Percentiles rank a stretch among this genome's conserved stretches.
Evolutionary conservation across 2,329 filamentous ascomycete species (phyloP).

Genomic region (Beauveria bassiana): DNA sequence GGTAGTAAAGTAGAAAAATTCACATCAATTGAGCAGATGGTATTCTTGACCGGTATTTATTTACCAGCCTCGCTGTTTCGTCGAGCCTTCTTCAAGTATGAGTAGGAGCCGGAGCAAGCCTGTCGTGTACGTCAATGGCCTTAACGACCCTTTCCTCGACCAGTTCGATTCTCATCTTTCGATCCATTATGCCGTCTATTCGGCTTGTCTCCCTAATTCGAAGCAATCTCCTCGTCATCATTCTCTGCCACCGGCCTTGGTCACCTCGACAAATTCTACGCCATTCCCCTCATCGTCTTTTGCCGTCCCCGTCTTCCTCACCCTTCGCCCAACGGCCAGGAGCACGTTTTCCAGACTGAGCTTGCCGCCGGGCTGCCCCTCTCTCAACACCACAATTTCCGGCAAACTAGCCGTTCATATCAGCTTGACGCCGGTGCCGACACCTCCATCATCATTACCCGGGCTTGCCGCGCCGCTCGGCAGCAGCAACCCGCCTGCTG

Average conservation of each 20-base stretch:
- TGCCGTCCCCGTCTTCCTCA: too few relatives aligned
- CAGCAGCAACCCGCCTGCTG: conserved; percentile 11
- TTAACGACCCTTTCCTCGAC: neutral
- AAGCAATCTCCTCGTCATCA: conserved; percentile 12
- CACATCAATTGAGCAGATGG: neutral
- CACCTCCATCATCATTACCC: conserved; percentile 18
- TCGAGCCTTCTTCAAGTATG: neutral
- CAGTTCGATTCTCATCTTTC: too few relatives aligned
- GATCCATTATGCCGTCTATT: neutral
- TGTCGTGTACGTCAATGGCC: neutral
- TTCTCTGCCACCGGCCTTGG: neutral
- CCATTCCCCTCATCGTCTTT: too few relatives aligned
- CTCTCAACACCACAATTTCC: too few relatives aligned
- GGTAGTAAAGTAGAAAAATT: too few relatives aligned
- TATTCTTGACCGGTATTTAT: neutral
- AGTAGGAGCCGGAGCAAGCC: neutral
- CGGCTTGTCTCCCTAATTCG: too few relatives aligned
- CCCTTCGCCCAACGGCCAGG: too few relatives aligned
- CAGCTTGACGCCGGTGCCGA: conserved; percentile 18
- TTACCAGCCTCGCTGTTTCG: neutral
- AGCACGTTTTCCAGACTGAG: too few relatives aligned
- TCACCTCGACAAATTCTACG: too few relatives aligned
- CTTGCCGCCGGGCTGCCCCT: too few relatives aligned
- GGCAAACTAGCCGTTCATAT: conserved; percentile 13
- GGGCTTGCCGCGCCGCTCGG: conserved; percentile 17